Percentiles rank a stretch among this genome's conserved stretches.
phyloP scores from a whole-genome alignment of 768 basidiomycete species.

The Termitomyces sp. region DNA sequence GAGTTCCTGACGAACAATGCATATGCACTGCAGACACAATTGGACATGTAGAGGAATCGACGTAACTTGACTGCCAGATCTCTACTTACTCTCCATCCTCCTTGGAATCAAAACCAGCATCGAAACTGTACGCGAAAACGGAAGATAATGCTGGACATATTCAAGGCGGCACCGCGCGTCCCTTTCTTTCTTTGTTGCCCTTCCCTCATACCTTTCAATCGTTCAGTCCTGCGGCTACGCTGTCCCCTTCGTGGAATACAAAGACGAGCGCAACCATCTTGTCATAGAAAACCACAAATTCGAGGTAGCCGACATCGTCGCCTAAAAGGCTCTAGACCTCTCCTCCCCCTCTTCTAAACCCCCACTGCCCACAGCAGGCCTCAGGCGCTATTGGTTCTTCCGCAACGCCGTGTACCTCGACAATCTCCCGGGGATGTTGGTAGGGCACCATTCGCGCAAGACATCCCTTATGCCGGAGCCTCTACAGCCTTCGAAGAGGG shows the following conservation, averaged over 20 bases:
- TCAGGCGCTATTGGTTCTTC: conserved; percentile 56
- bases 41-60: too few relatives aligned
- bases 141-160: conserved; percentile 57
- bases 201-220: background rate
- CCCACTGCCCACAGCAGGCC: conserved; percentile 33
- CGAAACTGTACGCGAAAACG: too few relatives aligned
- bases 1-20: too few relatives aligned
- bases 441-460: conserved; percentile 22
- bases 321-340: conserved; percentile 10
- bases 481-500: background rate
- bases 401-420: conserved; percentile 54
- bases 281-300: conserved; percentile 37
- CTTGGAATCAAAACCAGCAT: too few relatives aligned
- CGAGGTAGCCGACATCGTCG: conserved; percentile 37
- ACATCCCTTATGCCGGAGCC: conserved; percentile 10
- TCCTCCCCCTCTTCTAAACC: background rate
- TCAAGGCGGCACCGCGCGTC: conserved; percentile 48
- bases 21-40: too few relatives aligned
- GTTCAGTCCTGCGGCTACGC: conserved; percentile 67
- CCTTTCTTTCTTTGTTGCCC: background rate
- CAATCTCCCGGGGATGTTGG: conserved; percentile 49
- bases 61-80: too few relatives aligned
- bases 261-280: conserved; percentile 53
- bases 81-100: conserved; percentile 50
- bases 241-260: conserved; percentile 59